Conservation (phyloP, 257 asterid species). For the Voacanga thouarsii region DNA sequence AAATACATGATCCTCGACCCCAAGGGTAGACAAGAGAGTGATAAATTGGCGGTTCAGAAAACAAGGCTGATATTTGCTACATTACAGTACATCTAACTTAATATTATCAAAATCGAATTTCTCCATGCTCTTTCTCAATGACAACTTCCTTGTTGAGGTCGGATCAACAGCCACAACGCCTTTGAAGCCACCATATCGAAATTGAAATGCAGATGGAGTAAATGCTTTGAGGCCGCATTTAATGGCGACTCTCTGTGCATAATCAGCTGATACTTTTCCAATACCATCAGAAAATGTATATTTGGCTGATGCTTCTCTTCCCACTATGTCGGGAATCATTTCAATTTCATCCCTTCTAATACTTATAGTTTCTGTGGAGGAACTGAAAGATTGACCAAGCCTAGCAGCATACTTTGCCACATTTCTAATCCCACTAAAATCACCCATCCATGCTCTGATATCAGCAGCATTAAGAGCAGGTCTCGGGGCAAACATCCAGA, state of each 20-base stretch:
- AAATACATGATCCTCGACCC: constrained; percentile 55
- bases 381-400: constrained; percentile 95
- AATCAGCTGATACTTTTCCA: constrained; percentile 72
- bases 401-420: constrained; percentile 95
- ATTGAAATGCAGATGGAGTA: constrained; percentile 81
- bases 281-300: constrained; percentile 87
- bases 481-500: constrained; percentile 88
- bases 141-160: constrained; percentile 47
- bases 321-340: constrained; percentile 46
- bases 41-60: constrained; percentile 77
- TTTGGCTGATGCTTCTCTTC: constrained; percentile 10
- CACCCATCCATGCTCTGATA: constrained; percentile 85
- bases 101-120: constrained; percentile 59
- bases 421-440: constrained; percentile 58
- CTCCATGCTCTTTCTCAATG: constrained; percentile 70
- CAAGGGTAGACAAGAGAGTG: constrained; percentile 80
- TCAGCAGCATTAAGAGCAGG: constrained; percentile 38
- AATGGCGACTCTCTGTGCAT: constrained; percentile 59
- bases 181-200: constrained; percentile 84
- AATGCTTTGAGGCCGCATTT: constrained; percentile 55
- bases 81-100: constrained; percentile 65
- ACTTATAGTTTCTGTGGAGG: constrained; percentile 69
- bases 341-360: constrained; percentile 49
- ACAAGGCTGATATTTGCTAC: constrained; percentile 89
- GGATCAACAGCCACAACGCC: constrained; percentile 90